Evolutionary conservation across 2,329 filamentous ascomycete species (phyloP).

Genomic region (Penicillium sp.): DNA sequence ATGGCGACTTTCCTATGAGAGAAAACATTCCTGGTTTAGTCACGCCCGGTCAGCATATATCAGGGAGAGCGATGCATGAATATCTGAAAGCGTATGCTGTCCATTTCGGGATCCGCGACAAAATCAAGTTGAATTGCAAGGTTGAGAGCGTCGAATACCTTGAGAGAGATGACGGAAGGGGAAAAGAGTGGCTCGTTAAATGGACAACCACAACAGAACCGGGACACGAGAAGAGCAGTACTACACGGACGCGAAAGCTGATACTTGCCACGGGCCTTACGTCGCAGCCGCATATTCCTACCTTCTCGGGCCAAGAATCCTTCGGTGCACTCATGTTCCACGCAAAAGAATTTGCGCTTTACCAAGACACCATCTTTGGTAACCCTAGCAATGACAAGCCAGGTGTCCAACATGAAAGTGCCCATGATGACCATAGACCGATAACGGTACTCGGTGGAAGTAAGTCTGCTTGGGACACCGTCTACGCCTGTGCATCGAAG

Average conservation of each 20-base stretch:
- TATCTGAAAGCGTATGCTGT: slow-evolving; percentile 59
- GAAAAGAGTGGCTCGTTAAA: slow-evolving; percentile 15
- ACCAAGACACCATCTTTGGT: slow-evolving; percentile 6
- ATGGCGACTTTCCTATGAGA: slow-evolving; percentile 67
- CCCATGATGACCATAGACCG: slow-evolving; percentile 22
- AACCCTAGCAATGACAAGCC: slow-evolving; percentile 22
- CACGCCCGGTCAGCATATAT: slow-evolving; percentile 54
- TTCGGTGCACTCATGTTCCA: slow-evolving; percentile 58
- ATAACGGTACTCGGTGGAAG: slow-evolving; percentile 56
- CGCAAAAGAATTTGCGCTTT: slow-evolving; percentile 48
- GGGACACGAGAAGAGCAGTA: slow-evolving; percentile 3
- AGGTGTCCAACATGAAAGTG: slow-evolving; percentile 14
- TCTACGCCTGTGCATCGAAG: slow-evolving; percentile 55
- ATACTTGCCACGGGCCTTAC: slow-evolving; percentile 60
- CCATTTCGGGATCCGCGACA: slow-evolving; percentile 47
- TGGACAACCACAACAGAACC: not conserved
- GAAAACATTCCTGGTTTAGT: slow-evolving; percentile 46
- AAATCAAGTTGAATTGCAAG: not conserved
- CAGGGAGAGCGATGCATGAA: slow-evolving; percentile 52
- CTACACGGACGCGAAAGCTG: slow-evolving; percentile 44
- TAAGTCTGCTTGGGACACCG: slow-evolving; percentile 63
- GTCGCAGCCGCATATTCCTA: slow-evolving; percentile 55
- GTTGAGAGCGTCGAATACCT: slow-evolving; percentile 5
- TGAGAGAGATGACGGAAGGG: slow-evolving; percentile 15
- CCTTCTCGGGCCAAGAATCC: slow-evolving; percentile 47